Evolutionary conservation across 2,329 filamentous ascomycete species (phyloP).

Genomic region (Trichoderma sp.): DNA sequence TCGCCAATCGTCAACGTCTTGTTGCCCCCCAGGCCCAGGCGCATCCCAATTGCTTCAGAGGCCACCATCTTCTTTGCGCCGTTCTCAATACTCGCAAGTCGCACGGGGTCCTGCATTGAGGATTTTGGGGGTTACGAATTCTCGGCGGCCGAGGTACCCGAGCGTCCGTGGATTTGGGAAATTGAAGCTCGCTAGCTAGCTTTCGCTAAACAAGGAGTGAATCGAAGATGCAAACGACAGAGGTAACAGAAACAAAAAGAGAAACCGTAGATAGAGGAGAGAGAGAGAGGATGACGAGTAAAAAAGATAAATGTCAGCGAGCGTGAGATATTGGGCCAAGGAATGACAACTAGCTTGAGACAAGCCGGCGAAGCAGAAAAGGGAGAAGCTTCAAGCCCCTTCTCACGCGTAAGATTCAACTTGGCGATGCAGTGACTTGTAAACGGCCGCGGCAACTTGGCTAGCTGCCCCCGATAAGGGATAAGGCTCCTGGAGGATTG

Average conservation of each 20-base stretch:
- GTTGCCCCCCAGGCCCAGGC: conserved; percentile 34
- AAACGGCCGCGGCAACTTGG: not conserved
- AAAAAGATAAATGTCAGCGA: not conserved
- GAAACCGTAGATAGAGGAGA: not conserved
- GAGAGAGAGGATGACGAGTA: not conserved
- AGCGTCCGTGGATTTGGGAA: not conserved
- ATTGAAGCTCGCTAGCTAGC: not conserved
- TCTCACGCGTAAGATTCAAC: not conserved
- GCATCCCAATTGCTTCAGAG: conserved; percentile 28
- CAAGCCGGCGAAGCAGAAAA: not conserved
- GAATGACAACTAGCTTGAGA: conserved; percentile 2
- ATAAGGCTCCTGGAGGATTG: not conserved
- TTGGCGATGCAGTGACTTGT: not conserved
- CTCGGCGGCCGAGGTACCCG: conserved; percentile 20
- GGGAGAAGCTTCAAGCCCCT: not conserved
- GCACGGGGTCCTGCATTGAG: conserved; percentile 5
- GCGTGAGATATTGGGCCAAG: conserved; percentile 14
- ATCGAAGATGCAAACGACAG: not conserved
- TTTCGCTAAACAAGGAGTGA: not conserved
- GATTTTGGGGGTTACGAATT: not conserved
- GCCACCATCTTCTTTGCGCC: conserved; percentile 27
- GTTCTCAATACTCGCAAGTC: conserved; percentile 9
- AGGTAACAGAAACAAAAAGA: not conserved
- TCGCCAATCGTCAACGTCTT: conserved; percentile 37
- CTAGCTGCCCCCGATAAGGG: not conserved